A percentile compares a stretch with the other conserved stretches of the same genome.
These are phyloP conservation scores for Tetrapisispora arboricola DNA, from an alignment of 805 yeast genomes.

Conservation along the genomic window DNA sequence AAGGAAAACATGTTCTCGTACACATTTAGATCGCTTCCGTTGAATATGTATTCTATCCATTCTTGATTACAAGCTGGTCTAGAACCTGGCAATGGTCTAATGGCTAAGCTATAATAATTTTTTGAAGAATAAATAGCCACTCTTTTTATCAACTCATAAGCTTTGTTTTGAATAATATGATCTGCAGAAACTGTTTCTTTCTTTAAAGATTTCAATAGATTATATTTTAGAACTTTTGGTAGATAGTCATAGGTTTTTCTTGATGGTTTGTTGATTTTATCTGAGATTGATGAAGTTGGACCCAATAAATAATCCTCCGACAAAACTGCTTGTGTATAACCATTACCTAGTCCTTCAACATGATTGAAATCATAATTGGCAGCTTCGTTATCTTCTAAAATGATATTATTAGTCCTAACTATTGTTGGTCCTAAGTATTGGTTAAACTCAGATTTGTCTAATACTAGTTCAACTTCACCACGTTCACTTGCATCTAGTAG, in stretches of 20 bases:
- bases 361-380: conserved; percentile 23
- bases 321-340: conserved; percentile 23
- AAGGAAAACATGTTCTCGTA: conserved; percentile 23
- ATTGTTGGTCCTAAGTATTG: conserved; percentile 11
- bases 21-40: conserved; percentile 17
- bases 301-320: conserved; percentile 24
- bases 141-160: conserved; percentile 17
- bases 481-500: conserved; percentile 23
- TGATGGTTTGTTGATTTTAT: conserved; percentile 1
- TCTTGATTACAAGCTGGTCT: conserved; percentile 23
- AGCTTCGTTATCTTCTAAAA: conserved; percentile 13
- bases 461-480: conserved; percentile 24
- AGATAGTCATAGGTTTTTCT: conserved; percentile 6
- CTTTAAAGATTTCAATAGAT: conserved; percentile 20
- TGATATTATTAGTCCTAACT: conserved; percentile 9
- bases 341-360: conserved; percentile 27
- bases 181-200: conserved; percentile 16
- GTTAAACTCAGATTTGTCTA: conserved; percentile 24
- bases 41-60: conserved; percentile 25
- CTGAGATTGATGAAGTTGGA: conserved; percentile 8
- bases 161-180: conserved; percentile 14
- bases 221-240: conserved; percentile 20
- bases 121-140: conserved; percentile 21
- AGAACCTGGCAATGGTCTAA: conserved; percentile 22
- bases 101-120: conserved; percentile 21